Base-by-base conservation (phyloP, 768 basidiomycete species). In the Amanita pseudoporphyria region DNA sequence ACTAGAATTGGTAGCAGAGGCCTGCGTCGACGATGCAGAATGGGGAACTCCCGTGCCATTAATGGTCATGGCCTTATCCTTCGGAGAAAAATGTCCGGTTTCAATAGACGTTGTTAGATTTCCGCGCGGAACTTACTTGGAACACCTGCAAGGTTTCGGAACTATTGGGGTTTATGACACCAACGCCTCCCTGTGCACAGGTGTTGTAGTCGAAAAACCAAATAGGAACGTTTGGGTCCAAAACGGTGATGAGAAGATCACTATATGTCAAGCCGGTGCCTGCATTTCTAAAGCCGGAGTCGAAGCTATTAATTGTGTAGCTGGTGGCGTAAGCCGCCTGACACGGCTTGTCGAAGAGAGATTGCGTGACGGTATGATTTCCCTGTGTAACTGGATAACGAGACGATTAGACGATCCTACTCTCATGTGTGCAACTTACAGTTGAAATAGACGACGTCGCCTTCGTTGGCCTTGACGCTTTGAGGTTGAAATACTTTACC, bases 121-220 rank as follows among this genome's bases (percentile, higher is more conserved):
- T 22, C 16, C 9, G 38, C 9, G 13, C 32, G 26, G 40, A n/a
- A 61, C 70, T 40, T 54, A 74, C 76, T 59, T 63, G 60, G 56
- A 80, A 79, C 35, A 67, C 71, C 36, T 65, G 66, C 4, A 71
- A 53, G 13, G 71, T 71, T 59, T 72, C 60, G 19, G 68, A 69
- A 21, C 61, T 64, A 53, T 81, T 78, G 51, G 69, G 55, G 56
- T 83, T 82, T 56, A 83, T 77, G 9, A 64, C 81, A 35, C 81
- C 81, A 38, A 82, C 80, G 28, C 78, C 80, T 45, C 79, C 81
- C 45, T 67, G 53, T 2, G 66, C 70, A 60, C 81, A 83, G 6
- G 72, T 73, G 53, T 70, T 71, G 52, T 55, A 58, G 64, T 83
- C 81, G 60, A 65, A 83, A 61, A 78, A 82, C 79, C 79, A 83